Conservation (phyloP, 345 rosid genomes). For the Trapa incisa region DNA sequence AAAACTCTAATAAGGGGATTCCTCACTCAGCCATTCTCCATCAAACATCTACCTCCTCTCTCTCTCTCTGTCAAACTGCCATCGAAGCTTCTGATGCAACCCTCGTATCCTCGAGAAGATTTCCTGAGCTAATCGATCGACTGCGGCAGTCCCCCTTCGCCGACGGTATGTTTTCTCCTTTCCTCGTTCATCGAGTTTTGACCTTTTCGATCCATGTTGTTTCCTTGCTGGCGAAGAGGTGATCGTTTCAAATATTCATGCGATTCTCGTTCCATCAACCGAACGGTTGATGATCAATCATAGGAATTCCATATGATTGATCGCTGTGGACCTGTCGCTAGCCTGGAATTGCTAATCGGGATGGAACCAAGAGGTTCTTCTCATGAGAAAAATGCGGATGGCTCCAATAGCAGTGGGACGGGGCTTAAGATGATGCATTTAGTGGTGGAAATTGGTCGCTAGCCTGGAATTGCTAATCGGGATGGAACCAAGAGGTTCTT, state of each 20-base stretch:
- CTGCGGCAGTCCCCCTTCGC: background rate
- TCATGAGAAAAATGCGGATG: background rate
- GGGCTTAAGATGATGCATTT: too few relatives aligned
- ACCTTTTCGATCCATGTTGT: background rate
- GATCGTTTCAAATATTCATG: background rate
- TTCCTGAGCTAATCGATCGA: background rate
- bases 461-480: background rate
- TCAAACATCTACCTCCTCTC: background rate
- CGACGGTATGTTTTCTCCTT: background rate
- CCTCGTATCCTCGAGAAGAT: background rate
- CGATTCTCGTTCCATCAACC: background rate
- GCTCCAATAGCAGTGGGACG: background rate
- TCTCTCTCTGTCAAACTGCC: background rate
- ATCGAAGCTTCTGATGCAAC: background rate
- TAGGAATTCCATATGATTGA: background rate
- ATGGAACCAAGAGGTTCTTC: background rate
- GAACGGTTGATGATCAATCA: background rate
- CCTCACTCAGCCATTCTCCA: background rate
- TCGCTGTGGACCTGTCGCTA: background rate
- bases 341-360: background rate
- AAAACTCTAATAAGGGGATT: background rate
- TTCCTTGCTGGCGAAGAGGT: background rate
- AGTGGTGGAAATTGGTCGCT: background rate
- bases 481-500: background rate
- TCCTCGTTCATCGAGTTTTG: background rate